These are phyloP conservation scores for Sporothrix globosa DNA, from an alignment of 2,329 filamentous ascomycete genomes.

Conservation along the genomic window DNA sequence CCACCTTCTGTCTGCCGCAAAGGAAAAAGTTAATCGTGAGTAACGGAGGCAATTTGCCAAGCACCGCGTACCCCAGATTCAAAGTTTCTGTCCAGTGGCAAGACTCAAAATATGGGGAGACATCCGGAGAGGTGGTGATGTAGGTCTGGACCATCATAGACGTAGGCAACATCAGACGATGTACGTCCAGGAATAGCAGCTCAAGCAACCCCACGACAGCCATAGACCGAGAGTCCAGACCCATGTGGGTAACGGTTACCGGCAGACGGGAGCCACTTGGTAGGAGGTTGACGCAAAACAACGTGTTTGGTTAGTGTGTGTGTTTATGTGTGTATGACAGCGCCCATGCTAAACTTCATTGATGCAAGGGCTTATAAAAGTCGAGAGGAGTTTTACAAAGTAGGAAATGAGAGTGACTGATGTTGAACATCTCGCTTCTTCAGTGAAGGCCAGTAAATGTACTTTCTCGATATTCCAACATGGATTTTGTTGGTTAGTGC, in stretches of 20 bases:
- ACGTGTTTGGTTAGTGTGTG: too few relatives aligned
- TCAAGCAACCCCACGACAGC: neutral
- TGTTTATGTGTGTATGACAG: neutral
- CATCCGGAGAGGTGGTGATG: neutral
- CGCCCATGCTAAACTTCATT: too few relatives aligned
- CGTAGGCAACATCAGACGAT: neutral
- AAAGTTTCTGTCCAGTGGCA: neutral
- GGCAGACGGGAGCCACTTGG: neutral
- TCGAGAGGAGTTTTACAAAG: too few relatives aligned
- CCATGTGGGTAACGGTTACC: constrained; percentile 10
- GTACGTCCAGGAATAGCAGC: neutral
- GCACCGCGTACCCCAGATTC: neutral
- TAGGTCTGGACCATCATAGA: neutral
- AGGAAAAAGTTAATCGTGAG: neutral
- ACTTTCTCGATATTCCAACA: too few relatives aligned
- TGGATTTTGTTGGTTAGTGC: too few relatives aligned
- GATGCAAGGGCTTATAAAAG: too few relatives aligned
- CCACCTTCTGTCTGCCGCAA: neutral
- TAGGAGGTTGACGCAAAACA: too few relatives aligned
- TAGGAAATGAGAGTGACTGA: too few relatives aligned
- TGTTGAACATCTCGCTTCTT: too few relatives aligned
- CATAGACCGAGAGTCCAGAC: neutral
- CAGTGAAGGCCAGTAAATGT: too few relatives aligned
- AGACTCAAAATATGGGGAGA: neutral
- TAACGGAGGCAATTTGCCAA: neutral